Conservation (phyloP, 2,329 filamentous ascomycete species). For the Cladophialophora yegresii region DNA sequence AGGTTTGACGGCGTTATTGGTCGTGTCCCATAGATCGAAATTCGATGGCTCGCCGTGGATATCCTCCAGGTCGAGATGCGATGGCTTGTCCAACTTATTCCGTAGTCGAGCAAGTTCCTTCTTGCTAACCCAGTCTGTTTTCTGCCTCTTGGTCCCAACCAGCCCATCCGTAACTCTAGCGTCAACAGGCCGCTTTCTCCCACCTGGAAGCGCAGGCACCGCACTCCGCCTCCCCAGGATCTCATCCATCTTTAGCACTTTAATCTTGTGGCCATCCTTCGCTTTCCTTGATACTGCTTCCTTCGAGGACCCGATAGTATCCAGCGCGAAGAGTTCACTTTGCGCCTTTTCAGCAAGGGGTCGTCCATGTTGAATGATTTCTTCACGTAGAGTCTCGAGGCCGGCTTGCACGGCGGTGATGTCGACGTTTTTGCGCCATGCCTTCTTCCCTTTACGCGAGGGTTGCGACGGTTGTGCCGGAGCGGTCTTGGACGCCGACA, state of each 20-base stretch:
- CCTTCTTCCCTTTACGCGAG: slow-evolving; percentile 96
- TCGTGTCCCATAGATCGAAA: slow-evolving; percentile 78
- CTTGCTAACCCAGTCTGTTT: slow-evolving; percentile 76
- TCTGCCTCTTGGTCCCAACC: slow-evolving; percentile 71
- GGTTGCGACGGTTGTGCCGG: slow-evolving; percentile 58
- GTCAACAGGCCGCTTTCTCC: slow-evolving; percentile 59
- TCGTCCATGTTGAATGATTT: slow-evolving; percentile 81
- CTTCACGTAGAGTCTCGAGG: slow-evolving; percentile 78
- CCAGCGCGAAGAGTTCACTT: slow-evolving; percentile 80
- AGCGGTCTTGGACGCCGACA: slow-evolving; percentile 15
- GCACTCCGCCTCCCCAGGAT: slow-evolving; percentile 84
- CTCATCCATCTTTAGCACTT: slow-evolving; percentile 76
- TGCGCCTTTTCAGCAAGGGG: slow-evolving; percentile 80
- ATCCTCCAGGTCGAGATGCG: slow-evolving; percentile 43
- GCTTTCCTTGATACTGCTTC: slow-evolving; percentile 64
- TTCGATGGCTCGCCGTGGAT: slow-evolving; percentile 54
- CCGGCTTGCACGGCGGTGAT: slow-evolving; percentile 81
- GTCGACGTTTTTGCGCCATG: slow-evolving; percentile 98
- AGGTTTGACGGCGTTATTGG: slow-evolving; percentile 41
- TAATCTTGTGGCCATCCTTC: slow-evolving; percentile 67
- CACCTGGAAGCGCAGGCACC: slow-evolving; percentile 73
- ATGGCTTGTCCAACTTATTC: slow-evolving; percentile 43
- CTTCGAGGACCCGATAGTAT: slow-evolving; percentile 65
- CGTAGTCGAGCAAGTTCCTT: slow-evolving; percentile 80
- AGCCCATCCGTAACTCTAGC: slow-evolving; percentile 67